A percentile compares a stretch with the other conserved stretches of the same genome.
phyloP scores from a whole-genome alignment of 768 basidiomycete genomes.

The Tylopilus vinaceipallidus region DNA sequence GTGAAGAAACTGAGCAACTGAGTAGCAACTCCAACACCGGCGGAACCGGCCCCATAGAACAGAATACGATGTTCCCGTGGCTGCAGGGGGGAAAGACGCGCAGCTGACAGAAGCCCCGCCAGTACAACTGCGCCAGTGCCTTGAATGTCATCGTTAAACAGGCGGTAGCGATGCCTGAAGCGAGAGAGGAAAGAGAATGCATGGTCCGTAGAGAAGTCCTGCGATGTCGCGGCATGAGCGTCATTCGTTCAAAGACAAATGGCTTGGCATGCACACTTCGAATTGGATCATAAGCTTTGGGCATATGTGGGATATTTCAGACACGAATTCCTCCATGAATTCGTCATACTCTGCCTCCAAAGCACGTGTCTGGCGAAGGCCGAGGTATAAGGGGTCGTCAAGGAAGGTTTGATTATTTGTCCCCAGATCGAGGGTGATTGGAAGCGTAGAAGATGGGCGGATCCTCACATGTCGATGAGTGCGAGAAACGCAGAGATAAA shows the following conservation, averaged over 20 bases:
- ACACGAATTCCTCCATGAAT: slow-evolving; percentile 95
- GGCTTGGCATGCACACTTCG: slow-evolving; percentile 44
- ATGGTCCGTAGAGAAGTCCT: slow-evolving; percentile 92
- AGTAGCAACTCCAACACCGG: slow-evolving; percentile 89
- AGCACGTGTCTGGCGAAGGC: slow-evolving; percentile 69
- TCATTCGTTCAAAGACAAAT: not conserved
- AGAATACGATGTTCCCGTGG: slow-evolving; percentile 78
- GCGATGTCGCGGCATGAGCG: slow-evolving; percentile 1
- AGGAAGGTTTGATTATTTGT: slow-evolving; percentile 81
- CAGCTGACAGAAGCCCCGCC: slow-evolving; percentile 86
- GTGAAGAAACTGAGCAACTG: slow-evolving; percentile 90
- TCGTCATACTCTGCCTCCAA: slow-evolving; percentile 63
- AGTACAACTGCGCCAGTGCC: slow-evolving; percentile 91
- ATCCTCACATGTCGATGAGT: slow-evolving; percentile 44
- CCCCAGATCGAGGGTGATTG: slow-evolving; percentile 85
- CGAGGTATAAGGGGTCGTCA: slow-evolving; percentile 88
- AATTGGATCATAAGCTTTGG: slow-evolving; percentile 86
- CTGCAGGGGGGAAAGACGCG: slow-evolving; percentile 64
- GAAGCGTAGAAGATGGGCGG: slow-evolving; percentile 73
- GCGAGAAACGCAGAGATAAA: not conserved
- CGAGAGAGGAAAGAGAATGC: slow-evolving; percentile 83
- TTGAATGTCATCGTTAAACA: slow-evolving; percentile 92
- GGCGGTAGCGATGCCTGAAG: slow-evolving; percentile 71
- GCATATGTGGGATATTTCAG: slow-evolving; percentile 69
- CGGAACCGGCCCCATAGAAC: slow-evolving; percentile 91